A percentile compares a stretch with the other conserved stretches of the same genome.
Evolutionary conservation across 768 basidiomycete species (phyloP).

Genomic region (Hygrocybe punicea): DNA sequence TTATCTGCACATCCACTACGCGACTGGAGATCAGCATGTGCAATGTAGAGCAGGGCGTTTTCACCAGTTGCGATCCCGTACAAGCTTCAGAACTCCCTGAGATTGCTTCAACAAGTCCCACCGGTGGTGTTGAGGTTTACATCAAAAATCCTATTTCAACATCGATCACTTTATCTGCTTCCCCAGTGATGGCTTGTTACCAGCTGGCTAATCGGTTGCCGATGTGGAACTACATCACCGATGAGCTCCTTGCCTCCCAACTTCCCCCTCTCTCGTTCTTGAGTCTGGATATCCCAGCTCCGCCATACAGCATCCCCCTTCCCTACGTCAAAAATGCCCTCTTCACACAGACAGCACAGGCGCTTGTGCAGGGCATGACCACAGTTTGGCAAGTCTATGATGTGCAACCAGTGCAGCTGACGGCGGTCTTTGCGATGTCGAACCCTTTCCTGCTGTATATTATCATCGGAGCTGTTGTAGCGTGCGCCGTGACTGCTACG

Average conservation of each 20-base stretch:
- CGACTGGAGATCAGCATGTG: neutral
- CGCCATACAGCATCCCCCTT: neutral
- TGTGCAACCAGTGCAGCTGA: neutral
- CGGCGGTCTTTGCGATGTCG: neutral
- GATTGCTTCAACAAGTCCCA: neutral
- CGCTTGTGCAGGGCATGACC: slow-evolving; percentile 3
- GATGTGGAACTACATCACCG: slow-evolving; percentile 1
- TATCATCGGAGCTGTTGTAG: neutral
- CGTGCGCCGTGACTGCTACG: neutral
- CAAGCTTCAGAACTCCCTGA: no score
- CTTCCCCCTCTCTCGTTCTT: slow-evolving; percentile 2
- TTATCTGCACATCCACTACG: neutral
- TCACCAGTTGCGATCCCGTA: neutral
- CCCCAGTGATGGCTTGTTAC: neutral
- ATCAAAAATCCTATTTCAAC: neutral
- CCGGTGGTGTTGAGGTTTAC: neutral
- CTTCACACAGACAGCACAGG: neutral
- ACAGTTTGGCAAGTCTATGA: neutral
- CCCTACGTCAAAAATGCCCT: neutral
- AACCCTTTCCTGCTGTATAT: neutral
- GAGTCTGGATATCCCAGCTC: neutral
- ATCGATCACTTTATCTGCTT: neutral
- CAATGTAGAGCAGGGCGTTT: neutral
- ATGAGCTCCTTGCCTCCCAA: neutral
- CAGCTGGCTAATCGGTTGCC: neutral